Base-by-base conservation (phyloP, 106 monocot species). In the Phalaenopsis equestris region DNA sequence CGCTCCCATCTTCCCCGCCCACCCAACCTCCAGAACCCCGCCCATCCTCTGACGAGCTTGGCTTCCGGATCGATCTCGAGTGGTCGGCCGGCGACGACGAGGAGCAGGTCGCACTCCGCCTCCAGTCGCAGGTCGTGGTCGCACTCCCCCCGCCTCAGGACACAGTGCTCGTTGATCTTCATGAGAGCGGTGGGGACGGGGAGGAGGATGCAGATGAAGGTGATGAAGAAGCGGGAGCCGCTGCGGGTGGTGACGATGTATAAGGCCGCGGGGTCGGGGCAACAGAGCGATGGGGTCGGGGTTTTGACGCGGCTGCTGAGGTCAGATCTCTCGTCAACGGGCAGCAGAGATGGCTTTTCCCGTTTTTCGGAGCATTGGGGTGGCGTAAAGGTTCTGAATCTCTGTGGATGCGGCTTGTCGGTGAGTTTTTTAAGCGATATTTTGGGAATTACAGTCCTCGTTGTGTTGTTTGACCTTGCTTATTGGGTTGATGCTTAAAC, bases 11-110 rank as follows among this genome's bases (percentile, higher is more conserved):
- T 9, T 14, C 82, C 1, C 79, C 82, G 2, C 72, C 79, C n/a
- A 18, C 80, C 5, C 80, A 61, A 9, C 70, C 78, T 23, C 56
- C 78, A 6, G 55, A 57, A 2, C 74, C 58, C 10, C 75, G 74
- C 70, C 48, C 75, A 8, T 82, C 80, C 43, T 30, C 82, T 24
- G 48, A 65, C 14, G 88, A 88, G 17, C 72, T 88, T 3, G 96
- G 93, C 8, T 93, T 88, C 78, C 88, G 91, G 84, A 99, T 95
- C 83, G 91, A 89, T 10, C 93, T 99, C 80, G 99, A 99, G 21
- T 99, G 99, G 95, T 84, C 91, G 10, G 91, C 91, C 3, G 93
- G 87, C 30, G 99, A 99, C 37, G 99, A 99, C 80, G 99, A 99
- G 85, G 95, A 99, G 15, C 92, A 94, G 87, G 87, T 90, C 78